phyloP scores from a whole-genome alignment of 305 asterid genomes.

The Fraxinus angustifolia region DNA sequence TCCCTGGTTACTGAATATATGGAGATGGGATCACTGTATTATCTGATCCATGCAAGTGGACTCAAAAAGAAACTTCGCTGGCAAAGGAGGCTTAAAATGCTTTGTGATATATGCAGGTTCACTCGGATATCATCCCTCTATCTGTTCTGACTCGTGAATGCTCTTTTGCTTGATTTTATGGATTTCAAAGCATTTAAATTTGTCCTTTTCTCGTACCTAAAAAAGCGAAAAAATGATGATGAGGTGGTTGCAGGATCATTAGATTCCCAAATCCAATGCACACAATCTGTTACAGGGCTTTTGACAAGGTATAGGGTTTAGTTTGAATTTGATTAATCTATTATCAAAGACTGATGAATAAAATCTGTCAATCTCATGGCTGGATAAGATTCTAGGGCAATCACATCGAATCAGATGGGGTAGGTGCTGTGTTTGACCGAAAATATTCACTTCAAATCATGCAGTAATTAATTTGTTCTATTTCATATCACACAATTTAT shows the following conservation, averaged over 20 bases:
- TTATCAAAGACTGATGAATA: not conserved
- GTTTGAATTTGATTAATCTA: not conserved
- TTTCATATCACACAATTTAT: not conserved
- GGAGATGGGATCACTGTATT: conserved; percentile 97
- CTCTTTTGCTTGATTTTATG: conserved; percentile 8
- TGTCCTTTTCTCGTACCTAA: not conserved
- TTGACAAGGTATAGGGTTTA: not conserved
- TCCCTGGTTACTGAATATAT: conserved; percentile 89
- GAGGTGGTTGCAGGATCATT: not conserved
- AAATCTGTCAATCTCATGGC: not conserved
- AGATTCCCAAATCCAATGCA: not conserved
- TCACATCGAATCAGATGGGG: not conserved
- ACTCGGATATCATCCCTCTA: not conserved
- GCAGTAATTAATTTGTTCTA: not conserved
- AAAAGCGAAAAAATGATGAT: not conserved
- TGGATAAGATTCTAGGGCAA: not conserved
- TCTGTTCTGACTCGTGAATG: conserved; percentile 3
- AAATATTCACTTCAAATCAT: not conserved
- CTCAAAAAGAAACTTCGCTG: conserved; percentile 88
- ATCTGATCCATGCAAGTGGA: conserved; percentile 86
- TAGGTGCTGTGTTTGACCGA: not conserved
- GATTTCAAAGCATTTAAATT: not conserved
- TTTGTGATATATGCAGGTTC: conserved; percentile 94
- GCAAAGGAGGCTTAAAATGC: conserved; percentile 87
- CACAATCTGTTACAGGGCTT: not conserved